A percentile compares a stretch with the other conserved stretches of the same genome.
Conservation (phyloP, 1,284 basidiomycete genomes). For the Ceratobasidium sp. region DNA sequence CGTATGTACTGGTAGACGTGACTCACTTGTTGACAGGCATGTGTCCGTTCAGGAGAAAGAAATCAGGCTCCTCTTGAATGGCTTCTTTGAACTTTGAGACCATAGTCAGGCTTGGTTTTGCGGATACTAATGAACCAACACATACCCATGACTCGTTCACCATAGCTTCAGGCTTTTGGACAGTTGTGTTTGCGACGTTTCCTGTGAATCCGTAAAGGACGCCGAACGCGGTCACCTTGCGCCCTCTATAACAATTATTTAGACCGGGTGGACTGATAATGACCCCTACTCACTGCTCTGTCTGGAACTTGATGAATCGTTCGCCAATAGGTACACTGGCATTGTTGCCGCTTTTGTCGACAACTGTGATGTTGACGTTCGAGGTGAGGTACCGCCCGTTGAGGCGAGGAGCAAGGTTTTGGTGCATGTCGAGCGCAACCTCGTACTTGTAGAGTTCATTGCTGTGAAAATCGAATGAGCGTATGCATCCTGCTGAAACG, state of each 20-base stretch:
- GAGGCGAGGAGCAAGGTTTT: conserved; percentile 75
- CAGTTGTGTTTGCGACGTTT: conserved; percentile 69
- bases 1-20: neutral
- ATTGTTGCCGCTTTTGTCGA: conserved; percentile 57
- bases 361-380: conserved; percentile 83
- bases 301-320: conserved; percentile 77
- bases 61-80: conserved; percentile 79
- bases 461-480: conserved; percentile 49
- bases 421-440: conserved; percentile 78
- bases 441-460: conserved; percentile 86
- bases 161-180: conserved; percentile 77
- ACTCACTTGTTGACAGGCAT: conserved; percentile 45
- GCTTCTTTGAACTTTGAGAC: conserved; percentile 71
- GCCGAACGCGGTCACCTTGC: conserved; percentile 78
- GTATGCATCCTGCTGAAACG: neutral
- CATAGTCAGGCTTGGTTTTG: neutral
- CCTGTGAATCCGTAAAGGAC: conserved; percentile 79
- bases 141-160: conserved; percentile 66
- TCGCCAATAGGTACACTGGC: conserved; percentile 69
- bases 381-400: conserved; percentile 81
- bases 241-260: conserved; percentile 59
- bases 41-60: conserved; percentile 76
- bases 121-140: neutral
- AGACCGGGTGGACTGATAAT: neutral
- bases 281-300: conserved; percentile 67